These are phyloP conservation scores for Helminthosporium solani DNA, from an alignment of 2,329 filamentous ascomycete genomes.

Conservation along the genomic window DNA sequence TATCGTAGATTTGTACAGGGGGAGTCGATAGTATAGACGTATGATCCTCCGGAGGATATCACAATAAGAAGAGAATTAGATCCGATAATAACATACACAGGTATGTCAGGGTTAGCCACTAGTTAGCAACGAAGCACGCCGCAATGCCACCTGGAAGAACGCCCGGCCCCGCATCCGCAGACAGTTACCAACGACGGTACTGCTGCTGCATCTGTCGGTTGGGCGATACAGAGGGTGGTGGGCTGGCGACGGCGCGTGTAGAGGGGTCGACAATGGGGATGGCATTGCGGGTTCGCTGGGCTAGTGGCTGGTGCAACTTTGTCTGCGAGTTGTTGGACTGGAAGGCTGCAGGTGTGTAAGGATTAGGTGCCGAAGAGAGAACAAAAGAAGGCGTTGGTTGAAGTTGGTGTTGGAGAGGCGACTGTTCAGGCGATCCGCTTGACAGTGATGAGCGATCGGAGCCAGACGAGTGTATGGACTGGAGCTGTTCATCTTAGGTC, in stretches of 20 bases:
- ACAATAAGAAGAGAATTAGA: conserved; percentile 38
- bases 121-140: conserved; percentile 42
- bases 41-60: conserved; percentile 45
- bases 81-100: conserved; percentile 19
- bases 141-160: conserved; percentile 36
- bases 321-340: conserved; percentile 60
- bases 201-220: conserved; percentile 62
- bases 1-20: conserved; percentile 47
- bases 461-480: conserved; percentile 83
- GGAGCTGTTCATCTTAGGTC: conserved; percentile 60
- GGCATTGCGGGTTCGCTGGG: conserved; percentile 86
- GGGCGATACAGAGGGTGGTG: conserved; percentile 71
- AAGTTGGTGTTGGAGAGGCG: conserved; percentile 81
- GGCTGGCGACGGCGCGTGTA: conserved; percentile 87
- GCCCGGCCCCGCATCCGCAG: conserved; percentile 35
- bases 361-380: conserved; percentile 64
- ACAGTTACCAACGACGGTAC: conserved; percentile 53
- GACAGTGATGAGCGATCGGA: conserved; percentile 95
- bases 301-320: conserved; percentile 88
- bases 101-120: conserved; percentile 38
- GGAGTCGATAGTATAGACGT: conserved; percentile 43
- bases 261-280: conserved; percentile 97
- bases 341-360: conserved; percentile 60
- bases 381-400: conserved; percentile 70
- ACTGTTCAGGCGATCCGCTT: conserved; percentile 89